Evolutionary conservation across 73 alveolate species (phyloP).

Genomic region (Tetrahymena borealis): DNA sequence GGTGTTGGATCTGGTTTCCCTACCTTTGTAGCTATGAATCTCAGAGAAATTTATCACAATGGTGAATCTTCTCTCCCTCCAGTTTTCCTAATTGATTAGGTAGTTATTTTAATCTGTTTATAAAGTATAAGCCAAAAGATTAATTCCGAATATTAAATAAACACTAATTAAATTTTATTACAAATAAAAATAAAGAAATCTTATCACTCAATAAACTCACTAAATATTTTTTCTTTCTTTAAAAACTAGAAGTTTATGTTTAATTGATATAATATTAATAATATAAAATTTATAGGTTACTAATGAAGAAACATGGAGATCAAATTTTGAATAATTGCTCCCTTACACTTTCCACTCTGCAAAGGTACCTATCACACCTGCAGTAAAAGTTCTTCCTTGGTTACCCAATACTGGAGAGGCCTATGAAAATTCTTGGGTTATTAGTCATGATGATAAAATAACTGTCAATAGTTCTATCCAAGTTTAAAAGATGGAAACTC

Average conservation of each 20-base stretch:
- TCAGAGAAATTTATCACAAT: constrained; percentile 33
- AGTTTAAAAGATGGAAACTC: background rate
- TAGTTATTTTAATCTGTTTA: background rate
- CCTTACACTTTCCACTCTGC: background rate
- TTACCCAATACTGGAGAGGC: background rate
- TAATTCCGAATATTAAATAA: no score
- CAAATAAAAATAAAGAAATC: background rate
- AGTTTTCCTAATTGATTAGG: constrained; percentile 1
- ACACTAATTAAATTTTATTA: background rate
- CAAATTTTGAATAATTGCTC: background rate
- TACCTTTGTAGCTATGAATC: constrained; percentile 27
- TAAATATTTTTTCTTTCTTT: background rate
- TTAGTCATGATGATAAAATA: background rate
- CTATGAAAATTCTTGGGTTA: background rate
- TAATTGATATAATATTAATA: no score
- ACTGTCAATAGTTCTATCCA: background rate
- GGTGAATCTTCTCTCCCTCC: constrained; percentile 35
- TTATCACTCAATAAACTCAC: no score
- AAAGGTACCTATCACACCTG: background rate
- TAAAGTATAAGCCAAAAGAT: background rate
- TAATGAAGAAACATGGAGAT: background rate
- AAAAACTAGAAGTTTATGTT: no score
- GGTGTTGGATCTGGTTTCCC: constrained; percentile 37
- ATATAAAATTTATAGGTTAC: background rate
- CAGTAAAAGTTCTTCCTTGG: background rate